Conservation (phyloP, 805 yeast species). For the Suhomyces faveliae region DNA sequence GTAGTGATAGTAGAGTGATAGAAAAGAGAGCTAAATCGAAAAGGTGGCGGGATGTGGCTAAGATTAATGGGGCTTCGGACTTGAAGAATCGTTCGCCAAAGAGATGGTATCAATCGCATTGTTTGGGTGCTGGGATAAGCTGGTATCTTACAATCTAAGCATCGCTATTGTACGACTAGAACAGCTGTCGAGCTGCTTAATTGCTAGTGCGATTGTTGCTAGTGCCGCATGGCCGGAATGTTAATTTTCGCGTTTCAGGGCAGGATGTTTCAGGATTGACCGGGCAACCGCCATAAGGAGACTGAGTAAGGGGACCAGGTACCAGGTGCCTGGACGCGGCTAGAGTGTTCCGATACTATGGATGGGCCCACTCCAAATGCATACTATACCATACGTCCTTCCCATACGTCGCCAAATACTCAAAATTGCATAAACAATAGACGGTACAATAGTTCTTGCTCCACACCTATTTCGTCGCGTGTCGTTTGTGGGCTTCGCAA, state of each 20-base stretch:
- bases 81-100: too few species aligned
- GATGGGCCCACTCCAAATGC: too few species aligned
- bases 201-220: neutral
- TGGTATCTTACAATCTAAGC: too few species aligned
- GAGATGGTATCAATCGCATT: too few species aligned
- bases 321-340: too few species aligned
- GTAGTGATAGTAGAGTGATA: neutral
- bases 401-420: neutral
- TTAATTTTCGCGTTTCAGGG: slow-evolving; percentile 1
- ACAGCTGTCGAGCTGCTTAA: neutral
- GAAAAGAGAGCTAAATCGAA: too few species aligned
- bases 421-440: neutral
- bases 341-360: too few species aligned
- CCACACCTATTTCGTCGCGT: neutral
- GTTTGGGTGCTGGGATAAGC: too few species aligned
- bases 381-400: too few species aligned
- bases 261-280: neutral
- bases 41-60: too few species aligned
- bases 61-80: too few species aligned
- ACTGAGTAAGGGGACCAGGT: neutral
- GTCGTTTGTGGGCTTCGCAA: neutral
- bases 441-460: too few species aligned
- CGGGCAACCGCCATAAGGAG: neutral
- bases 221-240: neutral
- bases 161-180: neutral